Conservation (phyloP, 495 filamentous ascomycete species). For the Mytilinidion resinicola region DNA sequence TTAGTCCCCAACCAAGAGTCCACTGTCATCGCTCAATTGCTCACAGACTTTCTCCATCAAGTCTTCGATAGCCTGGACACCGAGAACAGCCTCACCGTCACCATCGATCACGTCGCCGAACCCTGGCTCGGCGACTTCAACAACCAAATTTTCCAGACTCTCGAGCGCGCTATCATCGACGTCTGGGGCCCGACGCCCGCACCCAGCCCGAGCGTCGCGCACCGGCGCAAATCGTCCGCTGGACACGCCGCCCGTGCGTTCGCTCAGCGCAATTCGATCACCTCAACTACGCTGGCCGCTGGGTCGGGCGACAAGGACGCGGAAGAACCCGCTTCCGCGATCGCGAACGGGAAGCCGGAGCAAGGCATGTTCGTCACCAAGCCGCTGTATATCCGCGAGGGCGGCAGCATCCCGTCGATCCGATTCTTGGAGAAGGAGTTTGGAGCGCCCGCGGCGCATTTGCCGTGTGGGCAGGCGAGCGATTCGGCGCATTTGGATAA, state of each 20-base stretch:
- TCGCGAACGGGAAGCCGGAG: background rate
- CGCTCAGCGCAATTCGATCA: slow-evolving; percentile 33
- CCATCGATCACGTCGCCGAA: slow-evolving; percentile 87
- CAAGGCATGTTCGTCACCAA: slow-evolving; percentile 26
- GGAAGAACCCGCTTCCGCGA: background rate
- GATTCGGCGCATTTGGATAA: slow-evolving; percentile 93
- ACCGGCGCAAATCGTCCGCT: slow-evolving; percentile 1
- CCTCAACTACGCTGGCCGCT: slow-evolving; percentile 54
- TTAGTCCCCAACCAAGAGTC: slow-evolving; percentile 90
- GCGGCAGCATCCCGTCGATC: slow-evolving; percentile 88
- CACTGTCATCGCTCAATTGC: slow-evolving; percentile 57
- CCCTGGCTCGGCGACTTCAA: slow-evolving; percentile 91
- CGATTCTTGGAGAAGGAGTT: slow-evolving; percentile 95
- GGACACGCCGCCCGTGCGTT: slow-evolving; percentile 32
- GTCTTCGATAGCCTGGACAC: slow-evolving; percentile 68
- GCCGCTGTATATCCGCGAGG: slow-evolving; percentile 90
- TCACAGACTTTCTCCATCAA: slow-evolving; percentile 60
- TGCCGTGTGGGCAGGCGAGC: slow-evolving; percentile 92
- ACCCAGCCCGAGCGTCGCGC: slow-evolving; percentile 18
- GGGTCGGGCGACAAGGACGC: slow-evolving; percentile 24
- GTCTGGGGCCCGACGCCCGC: slow-evolving; percentile 59
- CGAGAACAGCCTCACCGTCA: slow-evolving; percentile 72
- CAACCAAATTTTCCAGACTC: slow-evolving; percentile 83
- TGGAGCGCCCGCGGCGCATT: slow-evolving; percentile 80
- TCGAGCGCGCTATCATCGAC: slow-evolving; percentile 77